These are phyloP conservation scores for Cytospora piceae DNA, from an alignment of 2,329 filamentous ascomycete genomes.

Conservation along the genomic window DNA sequence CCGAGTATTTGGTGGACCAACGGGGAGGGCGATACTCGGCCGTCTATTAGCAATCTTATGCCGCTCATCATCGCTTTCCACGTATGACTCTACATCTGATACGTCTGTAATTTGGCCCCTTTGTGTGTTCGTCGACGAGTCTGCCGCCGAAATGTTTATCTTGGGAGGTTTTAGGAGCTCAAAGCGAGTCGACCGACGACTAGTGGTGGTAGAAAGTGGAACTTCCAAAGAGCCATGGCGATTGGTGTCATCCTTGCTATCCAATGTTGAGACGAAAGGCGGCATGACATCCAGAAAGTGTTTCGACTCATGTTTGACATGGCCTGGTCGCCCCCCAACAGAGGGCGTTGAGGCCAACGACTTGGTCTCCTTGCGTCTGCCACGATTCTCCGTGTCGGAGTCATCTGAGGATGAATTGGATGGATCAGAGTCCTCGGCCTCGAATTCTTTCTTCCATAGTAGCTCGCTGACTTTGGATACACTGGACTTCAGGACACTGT, in stretches of 20 bases:
- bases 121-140: slow-evolving; percentile 33
- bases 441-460: slow-evolving; percentile 57
- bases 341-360: slow-evolving; percentile 38
- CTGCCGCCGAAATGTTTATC: slow-evolving; percentile 51
- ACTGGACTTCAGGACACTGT: slow-evolving; percentile 67
- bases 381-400: slow-evolving; percentile 51
- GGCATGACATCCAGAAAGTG: slow-evolving; percentile 58
- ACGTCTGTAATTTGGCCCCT: slow-evolving; percentile 40
- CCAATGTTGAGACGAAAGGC: slow-evolving; percentile 47
- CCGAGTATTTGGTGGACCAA: slow-evolving; percentile 32
- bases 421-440: slow-evolving; percentile 38
- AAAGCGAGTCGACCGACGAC: slow-evolving; percentile 49
- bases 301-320: slow-evolving; percentile 43
- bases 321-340: slow-evolving; percentile 39
- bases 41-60: slow-evolving; percentile 42
- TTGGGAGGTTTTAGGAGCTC: slow-evolving; percentile 54
- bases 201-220: slow-evolving; percentile 40
- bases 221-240: slow-evolving; percentile 21
- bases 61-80: slow-evolving; percentile 37
- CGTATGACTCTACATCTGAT: slow-evolving; percentile 46
- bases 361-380: slow-evolving; percentile 40
- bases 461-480: slow-evolving; percentile 62
- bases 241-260: slow-evolving; percentile 34
- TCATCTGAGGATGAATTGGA: slow-evolving; percentile 52
- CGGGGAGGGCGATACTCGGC: slow-evolving; percentile 38